Base-by-base conservation (phyloP, 768 basidiomycete species). In the Rubroboletus satanas region DNA sequence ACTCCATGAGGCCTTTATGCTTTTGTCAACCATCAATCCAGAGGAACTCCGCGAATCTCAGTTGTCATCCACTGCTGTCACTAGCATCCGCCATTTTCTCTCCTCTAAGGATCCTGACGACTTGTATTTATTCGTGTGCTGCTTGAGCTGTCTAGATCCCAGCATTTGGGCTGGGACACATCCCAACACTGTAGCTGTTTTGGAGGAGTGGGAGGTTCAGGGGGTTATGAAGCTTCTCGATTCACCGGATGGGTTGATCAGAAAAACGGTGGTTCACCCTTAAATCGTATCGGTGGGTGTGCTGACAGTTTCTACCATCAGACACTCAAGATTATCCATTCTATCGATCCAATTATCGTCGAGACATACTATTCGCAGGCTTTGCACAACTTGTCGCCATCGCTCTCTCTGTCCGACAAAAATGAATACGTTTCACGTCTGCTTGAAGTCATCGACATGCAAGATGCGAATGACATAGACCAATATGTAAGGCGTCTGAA, bases 131-230 rank as follows among this genome's bases (percentile, higher is more conserved):
- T 90, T 91, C 61, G 63, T 93, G 11, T 72, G 77, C 2, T 90
- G 88, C 57, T 66, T 93, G 46, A 74, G 78, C 38, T 81, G 76
- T 38, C 57, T 90, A 12, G 78, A 84, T 59, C 77, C 82, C 7
- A 67, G 66, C 18, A 58, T 82, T 21, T 93, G 90, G 90, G 85
- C 88, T 7, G 90, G 89, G 12, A 83, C 79, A 9, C 71, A 67
- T 7, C 67, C 76, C 4, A 75, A 77, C 6, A 68, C 78, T 18
- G 76, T 79, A 35, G 73, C 83, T 1, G 71, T 82, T 9, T 68
- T 92, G 44, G 84, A 88, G n/a, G 81, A 75, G 51, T 80, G 79
- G 78, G 90, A 92, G 49, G 89, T 93, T 37, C 85, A 85, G 48
- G 74, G 75, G 33, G 74, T 92, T 21, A 87, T 93, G 83, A 79